Evolutionary conservation across 805 yeast genomes (phyloP), one percentile per base, ranked within the genome.

Genomic region (Yarrowia porcina): DNA sequence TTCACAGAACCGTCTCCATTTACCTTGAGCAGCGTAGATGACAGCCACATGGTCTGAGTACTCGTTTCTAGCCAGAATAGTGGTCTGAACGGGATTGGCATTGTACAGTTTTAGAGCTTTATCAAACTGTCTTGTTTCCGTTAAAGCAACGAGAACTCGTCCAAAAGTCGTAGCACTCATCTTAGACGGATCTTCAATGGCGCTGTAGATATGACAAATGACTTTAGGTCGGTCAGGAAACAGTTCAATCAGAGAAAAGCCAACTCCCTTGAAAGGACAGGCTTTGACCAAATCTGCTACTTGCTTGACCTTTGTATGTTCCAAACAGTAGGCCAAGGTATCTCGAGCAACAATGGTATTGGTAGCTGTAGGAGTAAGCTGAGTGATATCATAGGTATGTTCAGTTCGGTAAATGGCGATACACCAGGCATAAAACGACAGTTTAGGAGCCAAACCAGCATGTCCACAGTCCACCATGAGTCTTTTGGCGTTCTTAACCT

Each of bases 11-110:
- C 12, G 15, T n/a, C 17, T 13, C 59, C 59, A 52, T 9, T 36
- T 25, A 7, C 59, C 59, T 3, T 10, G 33, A 7, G 17, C 18
- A 8, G 59, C 59, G 25, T 52, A 52, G 13, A 52, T 36, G 33
- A 52, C 44, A 9, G 59, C 59, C 17, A 36, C 44, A 12, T 52
- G 59, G 18, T 52, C 59, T 4, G 25, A 32, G 59, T 52, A 52
- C 33, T 52, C 59, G 33, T 27, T 15, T 36, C 59, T 23, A 41
- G 4, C 18, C 13, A 35, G 59, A 4, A 41, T 33, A 21, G 44
- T 21, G 2, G n/a, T n/a, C n/a, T 52, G 33, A 2, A 21, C 3
- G n/a, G 41, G 20, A 27, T 49, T n/a, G n/a, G n/a, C 41, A 30
- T 36, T 35, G 44, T 52, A 52, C 44, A 36, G 2, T 12, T 52